phyloP scores from a whole-genome alignment of 2,329 filamentous ascomycete genomes.

The Incumbomyces delicatus region DNA sequence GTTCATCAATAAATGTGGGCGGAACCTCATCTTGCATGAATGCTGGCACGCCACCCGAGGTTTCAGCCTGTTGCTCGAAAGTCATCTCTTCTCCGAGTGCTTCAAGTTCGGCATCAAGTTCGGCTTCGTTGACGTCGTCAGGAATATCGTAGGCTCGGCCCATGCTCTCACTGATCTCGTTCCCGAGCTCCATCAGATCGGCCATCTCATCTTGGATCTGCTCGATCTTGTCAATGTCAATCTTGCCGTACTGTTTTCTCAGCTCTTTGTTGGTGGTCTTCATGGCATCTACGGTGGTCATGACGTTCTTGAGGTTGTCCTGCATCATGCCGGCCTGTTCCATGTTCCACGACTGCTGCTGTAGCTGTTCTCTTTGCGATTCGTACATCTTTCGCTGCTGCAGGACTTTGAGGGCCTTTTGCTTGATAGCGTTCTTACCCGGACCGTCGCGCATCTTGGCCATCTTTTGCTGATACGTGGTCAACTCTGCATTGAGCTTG shows the following conservation, averaged over 20 bases:
- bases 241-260: conserved; percentile 89
- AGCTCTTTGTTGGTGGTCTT: conserved; percentile 93
- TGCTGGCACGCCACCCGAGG: conserved; percentile 50
- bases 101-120: conserved; percentile 92
- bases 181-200: conserved; percentile 91
- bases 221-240: conserved; percentile 96
- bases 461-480: conserved; percentile 77
- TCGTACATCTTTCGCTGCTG: conserved; percentile 94
- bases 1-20: conserved; percentile 83
- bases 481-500: conserved; percentile 80
- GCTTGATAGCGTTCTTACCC: conserved; percentile 82
- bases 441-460: conserved; percentile 91
- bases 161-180: conserved; percentile 95
- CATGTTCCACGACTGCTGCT: conserved; percentile 97
- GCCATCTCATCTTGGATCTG: conserved; percentile 98
- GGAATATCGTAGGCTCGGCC: conserved; percentile 86
- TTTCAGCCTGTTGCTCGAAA: conserved; percentile 51
- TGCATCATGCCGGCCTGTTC: conserved; percentile 97
- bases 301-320: conserved; percentile 95
- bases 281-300: conserved; percentile 96
- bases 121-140: conserved; percentile 92
- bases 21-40: conserved; percentile 87
- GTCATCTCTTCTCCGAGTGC: conserved; percentile 91
- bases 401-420: conserved; percentile 88
- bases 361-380: conserved; percentile 82